Percentiles rank a stretch among this genome's conserved stretches.
These are phyloP conservation scores for Citrullus amarus DNA, from an alignment of 306 rosid species.

Conservation along the genomic window DNA sequence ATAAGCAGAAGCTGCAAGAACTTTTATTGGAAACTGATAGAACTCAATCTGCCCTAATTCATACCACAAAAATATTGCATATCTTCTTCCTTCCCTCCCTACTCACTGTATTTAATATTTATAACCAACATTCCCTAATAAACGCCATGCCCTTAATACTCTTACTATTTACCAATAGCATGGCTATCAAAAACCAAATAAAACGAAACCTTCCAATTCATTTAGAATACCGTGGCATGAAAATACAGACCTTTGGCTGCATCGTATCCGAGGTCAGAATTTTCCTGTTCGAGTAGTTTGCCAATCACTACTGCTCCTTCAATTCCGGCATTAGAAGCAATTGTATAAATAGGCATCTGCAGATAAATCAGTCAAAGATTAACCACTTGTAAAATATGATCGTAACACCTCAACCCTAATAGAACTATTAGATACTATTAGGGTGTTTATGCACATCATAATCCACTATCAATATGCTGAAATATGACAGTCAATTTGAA, in stretches of 20 bases:
- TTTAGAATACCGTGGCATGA: background rate
- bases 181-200: background rate
- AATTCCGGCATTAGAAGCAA: conserved; percentile 41
- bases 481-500: background rate
- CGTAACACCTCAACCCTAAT: background rate
- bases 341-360: conserved; percentile 37
- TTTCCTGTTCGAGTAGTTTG: conserved; percentile 37
- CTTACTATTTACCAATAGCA: too few species aligned
- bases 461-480: background rate
- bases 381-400: background rate
- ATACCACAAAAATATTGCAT: too few species aligned
- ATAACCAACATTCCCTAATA: too few species aligned
- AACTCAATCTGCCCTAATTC: too few species aligned
- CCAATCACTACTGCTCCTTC: conserved; percentile 41
- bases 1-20: background rate
- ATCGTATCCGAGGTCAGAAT: conserved; percentile 37
- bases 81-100: too few species aligned
- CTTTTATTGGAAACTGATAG: background rate
- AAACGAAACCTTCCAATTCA: background rate
- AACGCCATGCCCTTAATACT: too few species aligned
- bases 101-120: too few species aligned
- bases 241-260: conserved; percentile 38
- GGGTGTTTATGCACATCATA: background rate
- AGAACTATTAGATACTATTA: too few species aligned
- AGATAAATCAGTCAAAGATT: background rate